Evolutionary conservation across 2,329 filamentous ascomycete genomes (phyloP).

Genomic region (Xylaria sp.): DNA sequence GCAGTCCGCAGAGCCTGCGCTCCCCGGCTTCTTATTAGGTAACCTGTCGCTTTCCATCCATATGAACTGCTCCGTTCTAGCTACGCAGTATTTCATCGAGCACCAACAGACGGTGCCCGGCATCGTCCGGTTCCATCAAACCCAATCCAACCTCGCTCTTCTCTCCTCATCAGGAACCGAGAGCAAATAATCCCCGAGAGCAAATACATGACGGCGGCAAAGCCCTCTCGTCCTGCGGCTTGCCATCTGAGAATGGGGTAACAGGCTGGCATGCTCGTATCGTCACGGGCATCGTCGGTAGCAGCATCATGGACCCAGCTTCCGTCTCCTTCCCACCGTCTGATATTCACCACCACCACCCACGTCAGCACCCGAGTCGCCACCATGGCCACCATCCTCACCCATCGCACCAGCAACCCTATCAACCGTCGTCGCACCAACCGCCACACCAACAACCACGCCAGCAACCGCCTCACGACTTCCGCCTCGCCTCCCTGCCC

Average conservation of each 20-base stretch:
- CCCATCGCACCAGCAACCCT: slow-evolving; percentile 15
- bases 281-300: slow-evolving; percentile 6
- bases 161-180: no score
- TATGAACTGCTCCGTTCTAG: slow-evolving; percentile 6
- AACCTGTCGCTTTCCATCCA: slow-evolving; percentile 16
- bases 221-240: slow-evolving; percentile 19
- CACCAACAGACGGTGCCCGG: slow-evolving; percentile 10
- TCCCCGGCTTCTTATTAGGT: slow-evolving; percentile 24
- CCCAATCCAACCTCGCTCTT: slow-evolving; percentile 8
- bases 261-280: slow-evolving; percentile 28
- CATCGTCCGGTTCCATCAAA: slow-evolving; percentile 24
- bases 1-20: slow-evolving; percentile 19
- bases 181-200: slow-evolving; percentile 2
- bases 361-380: not conserved
- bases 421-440: not conserved
- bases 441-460: not conserved
- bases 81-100: slow-evolving; percentile 8
- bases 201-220: slow-evolving; percentile 27
- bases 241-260: slow-evolving; percentile 35
- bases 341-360: slow-evolving; percentile 24
- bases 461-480: slow-evolving; percentile 17
- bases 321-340: slow-evolving; percentile 29
- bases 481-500: slow-evolving; percentile 34
- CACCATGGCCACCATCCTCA: slow-evolving; percentile 9
- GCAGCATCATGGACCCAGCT: slow-evolving; percentile 32